Conservation (phyloP, 2,329 filamentous ascomycete species). For the Elsinoe batatas region DNA sequence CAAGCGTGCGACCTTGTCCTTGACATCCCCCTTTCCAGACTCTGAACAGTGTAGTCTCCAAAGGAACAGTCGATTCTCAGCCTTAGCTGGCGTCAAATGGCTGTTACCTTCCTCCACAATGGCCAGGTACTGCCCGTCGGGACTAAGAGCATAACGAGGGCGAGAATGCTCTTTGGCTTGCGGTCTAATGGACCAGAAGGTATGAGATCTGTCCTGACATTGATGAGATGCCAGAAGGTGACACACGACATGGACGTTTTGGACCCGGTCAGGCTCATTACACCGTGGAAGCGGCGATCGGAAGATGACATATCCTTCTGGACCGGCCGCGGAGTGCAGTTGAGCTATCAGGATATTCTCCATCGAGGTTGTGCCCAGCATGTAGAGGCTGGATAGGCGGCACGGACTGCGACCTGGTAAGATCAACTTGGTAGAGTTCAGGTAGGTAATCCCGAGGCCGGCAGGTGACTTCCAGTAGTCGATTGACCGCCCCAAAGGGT, state of each 20-base stretch:
- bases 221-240: neutral
- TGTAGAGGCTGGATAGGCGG: neutral
- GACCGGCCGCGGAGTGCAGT: neutral
- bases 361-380: neutral
- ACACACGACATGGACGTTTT: neutral
- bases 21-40: neutral
- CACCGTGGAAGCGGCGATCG: neutral
- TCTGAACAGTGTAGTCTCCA: neutral
- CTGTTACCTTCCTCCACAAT: neutral
- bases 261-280: neutral
- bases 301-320: neutral
- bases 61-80: neutral
- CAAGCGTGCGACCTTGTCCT: neutral
- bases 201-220: neutral
- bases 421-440: constrained; percentile 21
- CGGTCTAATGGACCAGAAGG: neutral
- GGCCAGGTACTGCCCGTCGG: neutral
- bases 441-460: constrained; percentile 24
- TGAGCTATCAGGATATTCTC: neutral
- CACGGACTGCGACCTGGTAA: neutral
- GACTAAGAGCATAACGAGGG: neutral
- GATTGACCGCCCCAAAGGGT: constrained; percentile 17
- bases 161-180: neutral
- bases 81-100: neutral
- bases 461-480: constrained; percentile 26